phyloP scores from a whole-genome alignment of 805 yeast species.

The Yamadazyma laniorum region DNA sequence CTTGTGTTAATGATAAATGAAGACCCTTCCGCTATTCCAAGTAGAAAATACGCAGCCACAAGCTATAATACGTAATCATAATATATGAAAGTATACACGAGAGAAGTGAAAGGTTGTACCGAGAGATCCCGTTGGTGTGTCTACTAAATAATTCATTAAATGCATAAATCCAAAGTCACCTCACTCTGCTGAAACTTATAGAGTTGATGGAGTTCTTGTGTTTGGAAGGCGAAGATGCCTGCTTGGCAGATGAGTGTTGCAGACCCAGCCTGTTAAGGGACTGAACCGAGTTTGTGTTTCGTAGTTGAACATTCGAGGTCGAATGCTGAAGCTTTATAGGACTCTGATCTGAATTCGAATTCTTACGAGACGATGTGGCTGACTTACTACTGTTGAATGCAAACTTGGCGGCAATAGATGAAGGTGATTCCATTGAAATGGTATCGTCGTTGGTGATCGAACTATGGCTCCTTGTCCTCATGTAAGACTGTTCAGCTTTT shows the following conservation, averaged over 20 bases:
- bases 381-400: conserved; percentile 25
- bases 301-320: background rate
- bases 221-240: conserved; percentile 11
- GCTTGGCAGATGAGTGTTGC: background rate
- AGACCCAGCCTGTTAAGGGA: background rate
- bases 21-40: too few species aligned
- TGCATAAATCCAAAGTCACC: too few species aligned
- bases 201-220: conserved; percentile 15
- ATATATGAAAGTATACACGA: too few species aligned
- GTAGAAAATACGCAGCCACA: too few species aligned
- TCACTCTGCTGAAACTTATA: conserved; percentile 15
- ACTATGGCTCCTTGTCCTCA: conserved; percentile 3
- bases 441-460: conserved; percentile 4
- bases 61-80: too few species aligned
- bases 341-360: conserved; percentile 3
- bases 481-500: conserved; percentile 3
- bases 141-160: too few species aligned
- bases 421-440: conserved; percentile 15
- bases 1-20: too few species aligned
- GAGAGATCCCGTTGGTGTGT: too few species aligned
- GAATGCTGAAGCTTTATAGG: background rate
- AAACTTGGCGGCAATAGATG: conserved; percentile 27
- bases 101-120: too few species aligned
- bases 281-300: background rate
- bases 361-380: conserved; percentile 10